These are phyloP conservation scores for Globisporangium mamillatum DNA, from an alignment of 352 stramenopile species.

Conservation along the genomic window DNA sequence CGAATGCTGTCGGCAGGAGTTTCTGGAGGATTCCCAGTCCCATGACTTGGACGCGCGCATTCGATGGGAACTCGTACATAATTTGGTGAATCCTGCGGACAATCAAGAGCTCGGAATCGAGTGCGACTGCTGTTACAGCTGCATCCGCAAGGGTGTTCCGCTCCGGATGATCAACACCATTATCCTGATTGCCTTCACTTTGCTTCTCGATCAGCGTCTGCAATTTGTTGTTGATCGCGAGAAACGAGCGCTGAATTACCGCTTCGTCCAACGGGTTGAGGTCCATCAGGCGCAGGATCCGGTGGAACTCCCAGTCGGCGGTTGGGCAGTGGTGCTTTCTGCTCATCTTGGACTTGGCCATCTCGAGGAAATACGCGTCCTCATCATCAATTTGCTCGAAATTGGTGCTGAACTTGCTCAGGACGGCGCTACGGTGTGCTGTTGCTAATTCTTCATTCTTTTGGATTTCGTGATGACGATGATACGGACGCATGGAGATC, in stretches of 20 bases:
- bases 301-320: conserved; percentile 35
- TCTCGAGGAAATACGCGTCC: conserved; percentile 46
- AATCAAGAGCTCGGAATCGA: conserved; percentile 49
- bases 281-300: conserved; percentile 58
- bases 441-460: not conserved
- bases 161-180: conserved; percentile 12
- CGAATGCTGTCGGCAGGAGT: conserved; percentile 61
- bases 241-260: conserved; percentile 48
- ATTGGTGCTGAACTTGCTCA: conserved; percentile 31
- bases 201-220: conserved; percentile 20
- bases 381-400: conserved; percentile 57
- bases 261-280: conserved; percentile 60
- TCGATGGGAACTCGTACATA: conserved; percentile 61
- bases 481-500: conserved; percentile 37
- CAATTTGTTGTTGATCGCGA: conserved; percentile 64
- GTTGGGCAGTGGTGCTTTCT: conserved; percentile 53
- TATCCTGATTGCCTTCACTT: conserved; percentile 13
- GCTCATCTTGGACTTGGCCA: conserved; percentile 58
- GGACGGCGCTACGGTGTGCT: conserved; percentile 7
- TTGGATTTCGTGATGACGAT: conserved; percentile 12
- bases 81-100: conserved; percentile 59
- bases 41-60: conserved; percentile 59
- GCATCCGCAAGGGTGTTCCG: conserved; percentile 5
- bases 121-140: conserved; percentile 42
- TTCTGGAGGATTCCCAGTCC: conserved; percentile 48